Percentiles rank a stretch among this genome's conserved stretches.
These are phyloP conservation scores for Colletotrichum caudatum DNA, from an alignment of 2,329 filamentous ascomycete genomes.

Conservation along the genomic window DNA sequence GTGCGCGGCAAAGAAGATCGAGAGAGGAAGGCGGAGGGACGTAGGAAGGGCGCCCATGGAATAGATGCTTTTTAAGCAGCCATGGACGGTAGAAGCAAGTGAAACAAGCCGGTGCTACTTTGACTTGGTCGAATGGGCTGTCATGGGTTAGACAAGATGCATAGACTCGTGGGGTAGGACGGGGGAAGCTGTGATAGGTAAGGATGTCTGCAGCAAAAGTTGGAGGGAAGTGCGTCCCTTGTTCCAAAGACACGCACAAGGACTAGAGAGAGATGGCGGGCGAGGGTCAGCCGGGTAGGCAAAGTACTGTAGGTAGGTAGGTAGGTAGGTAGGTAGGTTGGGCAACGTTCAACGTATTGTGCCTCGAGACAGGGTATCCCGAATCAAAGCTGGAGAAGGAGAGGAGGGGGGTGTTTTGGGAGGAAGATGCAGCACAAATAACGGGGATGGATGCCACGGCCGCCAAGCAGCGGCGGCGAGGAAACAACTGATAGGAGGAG, in stretches of 20 bases:
- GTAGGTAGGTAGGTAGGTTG: background rate
- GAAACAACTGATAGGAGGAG: conserved; percentile 26
- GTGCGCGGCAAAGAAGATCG: conserved; percentile 31
- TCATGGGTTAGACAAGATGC: conserved; percentile 42
- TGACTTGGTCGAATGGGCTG: conserved; percentile 40
- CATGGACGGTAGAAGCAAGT: conserved; percentile 44
- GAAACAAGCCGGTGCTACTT: conserved; percentile 54
- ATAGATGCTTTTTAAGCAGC: conserved; percentile 38
- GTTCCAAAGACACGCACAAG: conserved; percentile 16
- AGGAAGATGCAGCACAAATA: conserved; percentile 27
- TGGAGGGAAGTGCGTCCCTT: conserved; percentile 24
- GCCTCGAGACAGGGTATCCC: conserved; percentile 23
- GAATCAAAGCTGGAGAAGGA: conserved; percentile 9
- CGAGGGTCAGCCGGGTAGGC: background rate
- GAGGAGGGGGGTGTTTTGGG: conserved; percentile 21
- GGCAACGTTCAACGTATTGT: conserved; percentile 8
- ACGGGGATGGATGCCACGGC: conserved; percentile 1
- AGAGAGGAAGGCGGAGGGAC: conserved; percentile 22
- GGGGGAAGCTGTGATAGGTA: conserved; percentile 20
- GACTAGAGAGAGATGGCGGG: conserved; percentile 6
- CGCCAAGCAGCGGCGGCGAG: conserved; percentile 28
- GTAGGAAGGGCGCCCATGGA: conserved; percentile 17
- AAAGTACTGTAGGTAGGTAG: no score
- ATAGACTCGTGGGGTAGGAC: conserved; percentile 42
- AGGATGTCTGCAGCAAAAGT: conserved; percentile 39